Conservation (phyloP, 1,284 basidiomycete genomes). For the Cryptococcus amylolentus region DNA sequence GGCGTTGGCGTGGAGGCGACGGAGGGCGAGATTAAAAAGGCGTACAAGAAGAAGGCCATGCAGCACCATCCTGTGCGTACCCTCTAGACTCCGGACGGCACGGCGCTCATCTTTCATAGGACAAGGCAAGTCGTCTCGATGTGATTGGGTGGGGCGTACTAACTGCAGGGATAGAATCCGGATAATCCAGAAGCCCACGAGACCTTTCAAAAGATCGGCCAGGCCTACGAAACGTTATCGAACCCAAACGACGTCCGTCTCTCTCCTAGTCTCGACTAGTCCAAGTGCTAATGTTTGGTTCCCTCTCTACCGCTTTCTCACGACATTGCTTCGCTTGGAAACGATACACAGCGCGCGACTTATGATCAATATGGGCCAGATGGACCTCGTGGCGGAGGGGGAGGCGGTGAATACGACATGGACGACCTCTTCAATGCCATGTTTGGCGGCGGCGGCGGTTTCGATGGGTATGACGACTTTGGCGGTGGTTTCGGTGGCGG, state of each 20-base stretch:
- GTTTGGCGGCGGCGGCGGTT: slow-evolving; percentile 57
- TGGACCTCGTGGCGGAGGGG: slow-evolving; percentile 52
- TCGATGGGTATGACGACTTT: slow-evolving; percentile 54
- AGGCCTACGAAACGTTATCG: slow-evolving; percentile 85
- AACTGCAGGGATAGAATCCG: slow-evolving; percentile 36
- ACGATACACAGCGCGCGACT: slow-evolving; percentile 57
- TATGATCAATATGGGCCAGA: slow-evolving; percentile 81
- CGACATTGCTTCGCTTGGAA: too few relatives aligned
- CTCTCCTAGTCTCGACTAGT: not conserved
- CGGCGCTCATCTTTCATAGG: slow-evolving; percentile 4
- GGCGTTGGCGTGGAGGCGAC: slow-evolving; percentile 65
- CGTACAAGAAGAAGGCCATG: slow-evolving; percentile 86
- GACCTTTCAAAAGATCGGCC: slow-evolving; percentile 82
- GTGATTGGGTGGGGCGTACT: not conserved
- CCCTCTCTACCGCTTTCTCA: not conserved
- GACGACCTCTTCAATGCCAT: slow-evolving; percentile 75
- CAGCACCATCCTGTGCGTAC: slow-evolving; percentile 78
- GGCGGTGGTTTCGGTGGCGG: slow-evolving; percentile 27
- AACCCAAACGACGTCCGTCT: slow-evolving; percentile 58
- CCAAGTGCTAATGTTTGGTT: not conserved
- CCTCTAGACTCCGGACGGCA: not conserved
- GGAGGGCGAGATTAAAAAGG: slow-evolving; percentile 80
- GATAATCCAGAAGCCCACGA: slow-evolving; percentile 57
- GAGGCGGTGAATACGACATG: slow-evolving; percentile 58
- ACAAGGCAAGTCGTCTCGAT: slow-evolving; percentile 54